These are phyloP conservation scores for Protomyces arabidopsidicola DNA, from an alignment of 1,139 yeast genomes.

Conservation along the genomic window DNA sequence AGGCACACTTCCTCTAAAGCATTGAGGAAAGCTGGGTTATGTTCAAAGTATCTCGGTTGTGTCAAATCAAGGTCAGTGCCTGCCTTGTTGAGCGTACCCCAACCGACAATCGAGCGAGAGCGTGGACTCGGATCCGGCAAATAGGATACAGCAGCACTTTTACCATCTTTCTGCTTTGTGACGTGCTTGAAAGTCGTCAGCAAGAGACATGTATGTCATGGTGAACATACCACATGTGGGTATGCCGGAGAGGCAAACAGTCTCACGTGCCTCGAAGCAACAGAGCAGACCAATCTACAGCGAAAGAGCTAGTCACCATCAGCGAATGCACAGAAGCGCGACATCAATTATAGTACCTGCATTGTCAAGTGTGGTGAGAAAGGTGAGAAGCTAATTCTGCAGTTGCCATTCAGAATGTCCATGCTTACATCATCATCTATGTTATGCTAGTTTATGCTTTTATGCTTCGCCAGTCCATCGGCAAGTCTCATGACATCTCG, in stretches of 20 bases:
- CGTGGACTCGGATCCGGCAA: constrained; percentile 1
- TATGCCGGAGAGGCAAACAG: neutral
- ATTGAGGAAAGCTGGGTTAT: constrained; percentile 9
- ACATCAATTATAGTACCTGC: no score
- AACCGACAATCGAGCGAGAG: constrained; percentile 15
- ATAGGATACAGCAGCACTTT: constrained; percentile 8
- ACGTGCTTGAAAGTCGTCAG: neutral
- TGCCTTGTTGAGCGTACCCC: constrained; percentile 2
- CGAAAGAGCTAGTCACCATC: no score
- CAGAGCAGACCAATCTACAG: no score
- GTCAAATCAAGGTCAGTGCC: constrained; percentile 14
- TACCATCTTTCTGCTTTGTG: constrained; percentile 5
- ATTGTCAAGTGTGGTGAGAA: no score
- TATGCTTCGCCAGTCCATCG: no score
- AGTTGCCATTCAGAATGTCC: no score
- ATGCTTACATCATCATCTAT: no score
- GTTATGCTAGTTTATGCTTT: no score
- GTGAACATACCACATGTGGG: neutral
- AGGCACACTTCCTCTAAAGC: constrained; percentile 40
- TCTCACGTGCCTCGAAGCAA: neutral
- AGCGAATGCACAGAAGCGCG: no score
- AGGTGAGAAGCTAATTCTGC: no score
- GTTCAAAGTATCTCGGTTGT: constrained; percentile 2
- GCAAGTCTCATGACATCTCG: no score
- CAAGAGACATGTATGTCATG: neutral